Conservation (phyloP, 192 early-diverging fungal species). For the Helicostylum pulchrum region DNA sequence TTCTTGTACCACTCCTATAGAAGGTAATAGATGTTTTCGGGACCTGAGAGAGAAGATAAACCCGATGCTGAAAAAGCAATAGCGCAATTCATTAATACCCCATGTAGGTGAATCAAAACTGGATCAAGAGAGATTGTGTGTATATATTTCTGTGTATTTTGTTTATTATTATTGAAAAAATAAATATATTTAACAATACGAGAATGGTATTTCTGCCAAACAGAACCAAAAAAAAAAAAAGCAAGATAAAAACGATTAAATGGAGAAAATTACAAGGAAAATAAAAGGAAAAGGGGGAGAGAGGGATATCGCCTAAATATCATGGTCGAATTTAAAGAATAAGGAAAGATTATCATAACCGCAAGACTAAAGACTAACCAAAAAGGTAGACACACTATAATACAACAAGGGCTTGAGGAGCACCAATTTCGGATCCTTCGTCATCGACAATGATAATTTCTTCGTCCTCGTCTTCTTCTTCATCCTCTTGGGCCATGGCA, state of each 20-base stretch:
- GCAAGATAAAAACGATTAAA: not conserved
- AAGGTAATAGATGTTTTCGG: too few species aligned
- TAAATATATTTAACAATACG: too few species aligned
- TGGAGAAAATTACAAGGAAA: not conserved
- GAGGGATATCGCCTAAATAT: not conserved
- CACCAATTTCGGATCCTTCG: slow-evolving; percentile 8
- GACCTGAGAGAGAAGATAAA: too few species aligned
- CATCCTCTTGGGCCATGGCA: too few species aligned
- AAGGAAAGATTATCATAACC: not conserved
- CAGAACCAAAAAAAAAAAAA: not conserved
- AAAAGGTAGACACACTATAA: not conserved
- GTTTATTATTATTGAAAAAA: too few species aligned
- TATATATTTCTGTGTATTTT: too few species aligned
- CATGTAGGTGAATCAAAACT: too few species aligned
- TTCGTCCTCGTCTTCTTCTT: not conserved
- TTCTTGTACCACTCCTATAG: too few species aligned
- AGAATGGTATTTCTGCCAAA: not conserved
- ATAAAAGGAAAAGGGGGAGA: not conserved
- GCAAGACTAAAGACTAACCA: too few species aligned
- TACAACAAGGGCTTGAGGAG: not conserved
- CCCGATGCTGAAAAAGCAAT: too few species aligned
- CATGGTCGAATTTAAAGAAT: not conserved
- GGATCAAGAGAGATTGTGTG: too few species aligned
- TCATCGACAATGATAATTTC: slow-evolving; percentile 6
- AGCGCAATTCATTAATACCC: too few species aligned